Evolutionary conservation across 2,329 filamentous ascomycete species (phyloP), one percentile per base, ranked within the genome.

Genomic region (Venturia asperata): DNA sequence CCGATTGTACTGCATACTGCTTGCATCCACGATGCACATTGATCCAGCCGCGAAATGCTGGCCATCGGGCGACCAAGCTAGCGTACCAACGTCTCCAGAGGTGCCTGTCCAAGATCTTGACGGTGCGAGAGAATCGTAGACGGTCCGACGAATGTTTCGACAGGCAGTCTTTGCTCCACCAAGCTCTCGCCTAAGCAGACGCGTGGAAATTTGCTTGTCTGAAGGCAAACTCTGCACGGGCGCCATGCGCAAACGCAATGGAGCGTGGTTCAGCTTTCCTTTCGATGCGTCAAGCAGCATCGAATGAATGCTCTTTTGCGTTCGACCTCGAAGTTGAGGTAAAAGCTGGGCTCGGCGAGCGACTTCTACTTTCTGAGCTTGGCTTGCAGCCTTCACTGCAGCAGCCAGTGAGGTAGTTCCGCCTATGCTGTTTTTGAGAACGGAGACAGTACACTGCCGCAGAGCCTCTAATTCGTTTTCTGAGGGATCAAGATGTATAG

Each of bases 1-100:
- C 47, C 81, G 75, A 66, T 87, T 87, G 70, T 87, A 87, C 49
- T 84, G 80, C 79, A 84, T 83, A n/a, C 80, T 83, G 58, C 79
- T 74, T 3, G 76, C 71, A 68, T 86, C 84, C 3, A 79, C 79
- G 5, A 84, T 79, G 39, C 83, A 81, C 6, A 83, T 80, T 5
- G 83, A 81, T 1, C 84, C 85, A 11, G 81, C 83, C 37, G 81
- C 83, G 69, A 87, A 87, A 3, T 69, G 74, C 2, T 77, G 77
- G 2, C 83, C 81, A 70, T 84, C 77, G 1, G 79, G 77, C 1
- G 81, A 79, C 85, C 85, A 87, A 17, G 82, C 79, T 3, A 86
- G 72, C 11, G 78, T 77, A 42, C 82, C 77, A 1, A 87, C 79
- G 70, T 87, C 85, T 30, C 82, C 81, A 0, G 84, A 86, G 0